phyloP scores from a whole-genome alignment of 1,284 basidiomycete genomes.

The Boletus sp. region DNA sequence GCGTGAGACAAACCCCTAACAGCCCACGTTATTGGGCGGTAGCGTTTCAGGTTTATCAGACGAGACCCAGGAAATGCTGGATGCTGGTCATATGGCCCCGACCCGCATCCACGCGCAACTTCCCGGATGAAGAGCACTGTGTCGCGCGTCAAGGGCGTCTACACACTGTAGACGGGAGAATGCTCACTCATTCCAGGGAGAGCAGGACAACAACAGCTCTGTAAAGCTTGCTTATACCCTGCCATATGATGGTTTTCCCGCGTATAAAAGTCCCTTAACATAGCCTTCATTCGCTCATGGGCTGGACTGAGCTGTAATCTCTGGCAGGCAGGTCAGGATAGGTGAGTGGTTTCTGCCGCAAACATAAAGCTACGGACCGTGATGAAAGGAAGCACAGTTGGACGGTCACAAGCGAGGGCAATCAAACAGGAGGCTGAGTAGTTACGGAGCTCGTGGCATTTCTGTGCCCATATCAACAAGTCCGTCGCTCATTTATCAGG shows the following conservation, averaged over 20 bases:
- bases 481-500: background rate
- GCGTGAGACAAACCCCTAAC: slow-evolving; percentile 29
- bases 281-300: slow-evolving; percentile 24
- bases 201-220: slow-evolving; percentile 34
- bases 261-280: slow-evolving; percentile 30
- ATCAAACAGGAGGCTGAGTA: slow-evolving; percentile 43
- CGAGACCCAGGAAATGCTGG: slow-evolving; percentile 26
- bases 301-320: slow-evolving; percentile 26
- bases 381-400: slow-evolving; percentile 35
- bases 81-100: slow-evolving; percentile 27
- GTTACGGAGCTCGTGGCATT: slow-evolving; percentile 44
- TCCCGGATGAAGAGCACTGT: slow-evolving; percentile 35
- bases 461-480: slow-evolving; percentile 29
- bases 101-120: slow-evolving; percentile 35
- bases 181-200: slow-evolving; percentile 33
- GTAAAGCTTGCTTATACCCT: slow-evolving; percentile 39
- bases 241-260: slow-evolving; percentile 35
- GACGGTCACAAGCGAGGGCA: slow-evolving; percentile 34
- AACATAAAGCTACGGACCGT: slow-evolving; percentile 12
- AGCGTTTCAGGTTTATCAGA: slow-evolving; percentile 35
- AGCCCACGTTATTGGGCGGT: slow-evolving; percentile 37
- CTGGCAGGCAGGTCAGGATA: slow-evolving; percentile 1
- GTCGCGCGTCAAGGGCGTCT: slow-evolving; percentile 5
- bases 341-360: background rate
- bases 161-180: background rate